A percentile compares a stretch with the other conserved stretches of the same genome.
Conservation (phyloP, 2,329 filamentous ascomycete species). For the Arthrobotrys conoides region DNA sequence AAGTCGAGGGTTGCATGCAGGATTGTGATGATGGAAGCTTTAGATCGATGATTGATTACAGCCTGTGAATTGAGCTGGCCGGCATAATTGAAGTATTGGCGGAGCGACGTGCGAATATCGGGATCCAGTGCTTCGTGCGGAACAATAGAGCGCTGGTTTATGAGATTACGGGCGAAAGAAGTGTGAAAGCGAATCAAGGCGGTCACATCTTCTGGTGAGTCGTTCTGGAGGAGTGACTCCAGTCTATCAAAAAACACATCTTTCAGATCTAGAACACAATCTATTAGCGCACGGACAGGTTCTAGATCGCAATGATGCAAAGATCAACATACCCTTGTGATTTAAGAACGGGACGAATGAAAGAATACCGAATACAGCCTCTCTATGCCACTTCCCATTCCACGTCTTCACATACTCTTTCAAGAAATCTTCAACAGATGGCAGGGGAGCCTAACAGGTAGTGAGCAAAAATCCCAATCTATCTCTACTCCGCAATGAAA, state of each 20-base stretch:
- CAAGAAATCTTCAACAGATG: conserved; percentile 69
- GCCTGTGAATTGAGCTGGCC: conserved; percentile 57
- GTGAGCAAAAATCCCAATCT: conserved; percentile 3
- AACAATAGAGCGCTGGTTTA: conserved; percentile 16
- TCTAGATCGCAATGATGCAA: not conserved
- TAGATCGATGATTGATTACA: conserved; percentile 24
- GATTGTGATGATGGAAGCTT: conserved; percentile 54
- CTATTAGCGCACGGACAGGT: not conserved
- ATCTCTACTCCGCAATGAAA: not conserved
- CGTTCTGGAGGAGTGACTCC: conserved; percentile 71
- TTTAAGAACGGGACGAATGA: conserved; percentile 72
- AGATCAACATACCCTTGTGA: conserved; percentile 71
- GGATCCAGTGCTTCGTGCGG: conserved; percentile 53
- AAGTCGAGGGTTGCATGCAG: conserved; percentile 77
- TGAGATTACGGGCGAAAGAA: conserved; percentile 71
- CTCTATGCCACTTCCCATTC: conserved; percentile 74
- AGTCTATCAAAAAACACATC: conserved; percentile 70
- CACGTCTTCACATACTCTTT: conserved; percentile 73
- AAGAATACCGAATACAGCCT: conserved; percentile 74
- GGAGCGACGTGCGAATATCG: conserved; percentile 56
- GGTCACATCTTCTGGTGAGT: conserved; percentile 71
- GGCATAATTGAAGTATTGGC: conserved; percentile 62
- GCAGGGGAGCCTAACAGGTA: conserved; percentile 64
- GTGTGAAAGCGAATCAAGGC: conserved; percentile 78
- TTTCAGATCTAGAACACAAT: conserved; percentile 70